Conservation (phyloP, 306 rosid genomes). For the Vicia villosa region DNA sequence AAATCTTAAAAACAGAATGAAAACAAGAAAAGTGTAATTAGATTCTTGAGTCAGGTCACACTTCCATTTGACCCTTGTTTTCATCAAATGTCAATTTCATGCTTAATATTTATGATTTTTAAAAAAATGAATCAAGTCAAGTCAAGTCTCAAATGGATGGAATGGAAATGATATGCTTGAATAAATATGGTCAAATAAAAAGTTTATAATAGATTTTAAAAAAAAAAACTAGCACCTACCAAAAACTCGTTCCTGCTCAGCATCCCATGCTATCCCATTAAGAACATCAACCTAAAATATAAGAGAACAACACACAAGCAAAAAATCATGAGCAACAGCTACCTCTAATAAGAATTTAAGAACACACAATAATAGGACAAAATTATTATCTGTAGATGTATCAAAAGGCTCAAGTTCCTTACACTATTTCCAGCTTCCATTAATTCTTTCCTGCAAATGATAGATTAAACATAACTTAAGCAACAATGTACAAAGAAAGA, state of each 20-base stretch:
- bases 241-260: conserved; percentile 53
- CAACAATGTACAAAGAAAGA: conserved; percentile 7
- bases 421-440: conserved; percentile 55
- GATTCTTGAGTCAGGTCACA: neutral
- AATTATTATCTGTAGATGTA: conserved; percentile 4
- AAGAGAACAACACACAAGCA: conserved; percentile 18
- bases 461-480: conserved; percentile 24
- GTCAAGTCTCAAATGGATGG: neutral
- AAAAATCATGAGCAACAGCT: neutral
- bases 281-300: conserved; percentile 67
- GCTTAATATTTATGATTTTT: neutral
- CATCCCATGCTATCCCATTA: conserved; percentile 98
- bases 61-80: neutral
- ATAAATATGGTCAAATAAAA: neutral
- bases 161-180: neutral
- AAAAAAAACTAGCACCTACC: conserved; percentile 53
- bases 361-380: conserved; percentile 5
- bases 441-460: conserved; percentile 54
- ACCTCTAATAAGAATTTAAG: neutral
- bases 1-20: neutral
- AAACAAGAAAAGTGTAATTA: neutral
- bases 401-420: conserved; percentile 48
- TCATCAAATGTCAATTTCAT: neutral
- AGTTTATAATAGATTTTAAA: neutral
- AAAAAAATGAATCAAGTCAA: too few relatives aligned